Evolutionary conservation across 2,329 filamentous ascomycete species (phyloP), one percentile per base, ranked within the genome.

Genomic region (Alternaria longipes): DNA sequence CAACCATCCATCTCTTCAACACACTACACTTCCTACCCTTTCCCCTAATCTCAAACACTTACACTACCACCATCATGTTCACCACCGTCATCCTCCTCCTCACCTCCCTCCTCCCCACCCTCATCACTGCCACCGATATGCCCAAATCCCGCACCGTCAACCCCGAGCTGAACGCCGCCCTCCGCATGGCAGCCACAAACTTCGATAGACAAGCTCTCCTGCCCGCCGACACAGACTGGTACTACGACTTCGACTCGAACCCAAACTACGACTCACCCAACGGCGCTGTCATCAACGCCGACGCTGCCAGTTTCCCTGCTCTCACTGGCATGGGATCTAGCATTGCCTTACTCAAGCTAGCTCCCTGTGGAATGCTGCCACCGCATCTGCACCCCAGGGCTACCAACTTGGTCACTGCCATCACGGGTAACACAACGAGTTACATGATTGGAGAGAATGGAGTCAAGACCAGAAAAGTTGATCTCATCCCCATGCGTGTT

Each of bases 371-470:
- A 16, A 85, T 85, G 80, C 76, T 86, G 16, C 81, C 83, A 14
- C 81, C 83, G 5, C 84, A 85, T 66, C 76, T 80, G 24, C 84
- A 86, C 62, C 82, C 82, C 1, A 77, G 84, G 7, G 84, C 82
- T 3, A 78, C 79, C 22, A 86, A 86, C 63, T 79, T 81, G 38
- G 84, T 85, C 12, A 79, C 84, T 6, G 80, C 81, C 0, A 74
- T 84, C 20, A 71, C 74, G 18, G 84, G 84, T n/a, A 82, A 80
- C 40, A 85, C 81, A 6, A 81, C 80, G 42, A 85, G 82, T 9
- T 85, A 79, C 69, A 85, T 85, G 82, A 79, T 81, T 44, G 77
- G 81, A 54, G 84, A 86, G 71, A 86, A 86, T 59, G 84, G 83
- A 3, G 83, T 82, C 0, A 73, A 74, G 8, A 74, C 80, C 1